Evolutionary conservation across 768 basidiomycete genomes (phyloP).

Genomic region (Arthromyces matolae): DNA sequence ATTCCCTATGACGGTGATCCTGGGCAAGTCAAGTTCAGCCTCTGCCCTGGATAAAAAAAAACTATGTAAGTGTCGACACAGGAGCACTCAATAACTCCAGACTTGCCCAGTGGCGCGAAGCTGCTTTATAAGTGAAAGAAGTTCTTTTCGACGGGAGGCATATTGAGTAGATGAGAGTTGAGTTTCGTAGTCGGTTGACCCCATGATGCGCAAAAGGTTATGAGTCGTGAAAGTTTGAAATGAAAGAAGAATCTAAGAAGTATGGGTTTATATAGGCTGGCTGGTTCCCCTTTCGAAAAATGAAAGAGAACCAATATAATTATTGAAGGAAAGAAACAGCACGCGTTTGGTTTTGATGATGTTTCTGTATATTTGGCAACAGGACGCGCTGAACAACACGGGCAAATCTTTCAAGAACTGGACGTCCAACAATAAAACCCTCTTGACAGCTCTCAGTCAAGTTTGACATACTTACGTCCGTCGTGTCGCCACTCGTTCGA

Average conservation of each 20-base stretch:
- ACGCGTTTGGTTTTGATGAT: background rate
- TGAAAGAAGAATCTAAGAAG: too few relatives aligned
- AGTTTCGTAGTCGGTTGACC: background rate
- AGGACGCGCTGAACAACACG: background rate
- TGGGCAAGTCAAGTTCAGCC: constrained; percentile 44
- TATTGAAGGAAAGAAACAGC: background rate
- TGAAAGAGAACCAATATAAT: background rate
- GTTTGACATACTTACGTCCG: too few relatives aligned
- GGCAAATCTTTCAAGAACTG: background rate
- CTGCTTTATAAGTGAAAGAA: constrained; percentile 28
- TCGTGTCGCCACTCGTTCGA: too few relatives aligned
- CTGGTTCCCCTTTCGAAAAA: background rate
- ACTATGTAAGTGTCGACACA: background rate
- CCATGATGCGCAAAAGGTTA: too few relatives aligned
- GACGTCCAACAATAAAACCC: too few relatives aligned
- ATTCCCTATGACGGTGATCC: constrained; percentile 49
- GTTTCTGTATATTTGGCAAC: background rate
- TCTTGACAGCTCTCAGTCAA: too few relatives aligned
- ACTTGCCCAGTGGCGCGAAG: constrained; percentile 32
- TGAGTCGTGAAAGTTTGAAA: background rate
- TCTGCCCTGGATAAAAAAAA: constrained; percentile 34
- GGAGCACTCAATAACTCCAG: background rate
- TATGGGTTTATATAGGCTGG: too few relatives aligned
- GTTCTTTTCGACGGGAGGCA: constrained; percentile 27
- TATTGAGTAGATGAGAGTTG: constrained; percentile 29